phyloP scores from a whole-genome alignment of 1,139 yeast species.

The Ogataea hybrid region DNA sequence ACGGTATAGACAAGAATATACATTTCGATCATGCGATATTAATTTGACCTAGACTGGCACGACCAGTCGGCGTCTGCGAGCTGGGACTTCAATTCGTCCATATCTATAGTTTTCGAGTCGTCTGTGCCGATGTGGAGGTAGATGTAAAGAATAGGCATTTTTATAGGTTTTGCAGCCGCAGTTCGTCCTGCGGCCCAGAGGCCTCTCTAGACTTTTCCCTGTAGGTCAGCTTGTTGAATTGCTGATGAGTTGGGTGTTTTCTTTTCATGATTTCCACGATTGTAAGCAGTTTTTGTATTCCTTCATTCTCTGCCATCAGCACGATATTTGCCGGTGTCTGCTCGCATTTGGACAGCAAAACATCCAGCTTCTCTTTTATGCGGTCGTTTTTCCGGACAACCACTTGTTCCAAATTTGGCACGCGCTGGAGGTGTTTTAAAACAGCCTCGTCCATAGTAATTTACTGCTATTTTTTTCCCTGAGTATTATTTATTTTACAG shows the following conservation, averaged over 20 bases:
- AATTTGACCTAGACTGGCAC: not conserved
- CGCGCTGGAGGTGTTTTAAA: not conserved
- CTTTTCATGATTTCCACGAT: slow-evolving; percentile 31
- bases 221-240: slow-evolving; percentile 25
- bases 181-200: not conserved
- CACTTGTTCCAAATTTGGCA: slow-evolving; percentile 1
- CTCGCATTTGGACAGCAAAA: slow-evolving; percentile 11
- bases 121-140: slow-evolving; percentile 1
- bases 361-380: slow-evolving; percentile 21
- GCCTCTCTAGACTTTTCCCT: slow-evolving; percentile 6
- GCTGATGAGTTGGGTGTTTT: slow-evolving; percentile 15
- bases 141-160: slow-evolving; percentile 11
- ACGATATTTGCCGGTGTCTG: slow-evolving; percentile 17
- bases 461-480: not conserved
- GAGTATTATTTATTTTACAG: not conserved
- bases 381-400: slow-evolving; percentile 26
- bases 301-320: slow-evolving; percentile 21
- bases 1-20: slow-evolving; percentile 10
- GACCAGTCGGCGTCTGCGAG: slow-evolving; percentile 4
- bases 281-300: slow-evolving; percentile 28
- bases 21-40: slow-evolving; percentile 12
- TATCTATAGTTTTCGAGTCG: not conserved
- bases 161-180: slow-evolving; percentile 10
- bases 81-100: not conserved
- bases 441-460: slow-evolving; percentile 1